These are phyloP conservation scores for Oryza coarctata DNA, from an alignment of 176 grass and related monocot genomes.

Conservation along the genomic window DNA sequence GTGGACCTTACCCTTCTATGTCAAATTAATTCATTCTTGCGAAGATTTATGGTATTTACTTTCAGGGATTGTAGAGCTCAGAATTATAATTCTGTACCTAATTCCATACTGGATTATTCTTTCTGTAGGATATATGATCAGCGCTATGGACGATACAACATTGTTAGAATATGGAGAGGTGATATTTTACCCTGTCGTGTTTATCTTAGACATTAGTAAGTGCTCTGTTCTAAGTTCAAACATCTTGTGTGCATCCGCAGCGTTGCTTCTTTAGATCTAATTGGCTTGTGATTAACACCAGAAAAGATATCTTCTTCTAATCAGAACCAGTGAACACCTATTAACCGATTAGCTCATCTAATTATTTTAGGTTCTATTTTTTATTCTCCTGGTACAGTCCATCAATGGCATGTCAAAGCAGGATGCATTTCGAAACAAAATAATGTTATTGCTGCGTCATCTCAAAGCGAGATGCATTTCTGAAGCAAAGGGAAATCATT, in stretches of 20 bases:
- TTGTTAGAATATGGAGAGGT: conserved; percentile 92
- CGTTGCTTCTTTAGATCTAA: not conserved
- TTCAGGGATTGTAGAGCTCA: not conserved
- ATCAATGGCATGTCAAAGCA: conserved; percentile 34
- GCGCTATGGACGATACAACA: conserved; percentile 73
- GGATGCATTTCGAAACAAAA: conserved; percentile 23
- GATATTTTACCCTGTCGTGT: conserved; percentile 87
- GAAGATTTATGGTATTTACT: not conserved
- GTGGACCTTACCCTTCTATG: not conserved
- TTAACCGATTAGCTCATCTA: not conserved
- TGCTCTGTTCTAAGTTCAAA: not conserved
- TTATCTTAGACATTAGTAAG: conserved; percentile 96
- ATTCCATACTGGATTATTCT: not conserved
- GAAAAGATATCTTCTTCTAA: not conserved
- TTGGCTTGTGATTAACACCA: not conserved
- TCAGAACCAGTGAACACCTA: not conserved
- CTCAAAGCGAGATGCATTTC: conserved; percentile 19
- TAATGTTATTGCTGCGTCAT: conserved; percentile 2
- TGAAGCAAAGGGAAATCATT: conserved; percentile 33
- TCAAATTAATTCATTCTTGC: not conserved
- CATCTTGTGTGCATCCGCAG: conserved; percentile 1
- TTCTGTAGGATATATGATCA: conserved; percentile 74
- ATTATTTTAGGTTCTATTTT: not conserved
- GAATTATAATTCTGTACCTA: not conserved
- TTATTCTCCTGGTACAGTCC: conserved; percentile 2